These are phyloP conservation scores for Yamadazyma endophytica DNA, from an alignment of 805 yeast species.

Conservation along the genomic window DNA sequence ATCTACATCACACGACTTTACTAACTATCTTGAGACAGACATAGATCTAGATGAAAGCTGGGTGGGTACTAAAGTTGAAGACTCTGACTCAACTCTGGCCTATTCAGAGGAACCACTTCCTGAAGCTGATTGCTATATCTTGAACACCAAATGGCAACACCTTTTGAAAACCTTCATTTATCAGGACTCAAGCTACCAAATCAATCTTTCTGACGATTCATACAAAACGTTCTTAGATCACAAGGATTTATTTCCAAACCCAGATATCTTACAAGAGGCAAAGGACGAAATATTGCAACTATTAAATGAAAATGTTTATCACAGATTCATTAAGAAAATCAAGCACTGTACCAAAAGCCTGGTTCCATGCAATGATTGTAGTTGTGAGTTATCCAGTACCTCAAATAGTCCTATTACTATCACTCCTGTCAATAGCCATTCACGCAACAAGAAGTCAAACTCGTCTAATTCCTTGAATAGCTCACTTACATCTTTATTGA, in stretches of 20 bases:
- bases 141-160: conserved; percentile 27
- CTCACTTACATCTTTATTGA: conserved; percentile 12
- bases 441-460: neutral
- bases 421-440: no score
- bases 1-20: no score
- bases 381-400: no score
- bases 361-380: conserved; percentile 3
- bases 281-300: conserved; percentile 28
- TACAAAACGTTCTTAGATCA: conserved; percentile 20
- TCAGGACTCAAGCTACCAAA: conserved; percentile 42
- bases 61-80: no score
- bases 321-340: conserved; percentile 12
- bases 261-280: conserved; percentile 22
- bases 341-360: conserved; percentile 3
- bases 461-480: conserved; percentile 4
- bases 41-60: no score
- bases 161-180: conserved; percentile 39
- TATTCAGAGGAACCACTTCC: no score
- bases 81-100: no score
- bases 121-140: no score
- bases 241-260: conserved; percentile 19
- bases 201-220: conserved; percentile 43
- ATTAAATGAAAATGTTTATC: conserved; percentile 32
- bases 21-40: no score
- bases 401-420: neutral